These are phyloP conservation scores for Claviceps capensis DNA, from an alignment of 2,329 filamentous ascomycete species.

Conservation along the genomic window DNA sequence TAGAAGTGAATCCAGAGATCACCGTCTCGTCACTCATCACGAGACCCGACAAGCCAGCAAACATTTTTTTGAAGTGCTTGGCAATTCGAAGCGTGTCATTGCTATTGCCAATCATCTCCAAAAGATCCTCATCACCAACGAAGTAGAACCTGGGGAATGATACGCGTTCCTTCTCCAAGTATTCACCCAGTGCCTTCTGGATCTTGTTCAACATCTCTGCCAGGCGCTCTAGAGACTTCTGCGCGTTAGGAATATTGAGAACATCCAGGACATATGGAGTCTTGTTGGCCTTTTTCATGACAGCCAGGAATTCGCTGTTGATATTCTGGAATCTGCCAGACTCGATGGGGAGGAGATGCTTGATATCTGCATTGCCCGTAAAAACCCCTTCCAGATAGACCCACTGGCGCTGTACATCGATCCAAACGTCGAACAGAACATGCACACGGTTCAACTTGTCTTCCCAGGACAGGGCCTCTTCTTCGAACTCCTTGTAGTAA, in stretches of 20 bases:
- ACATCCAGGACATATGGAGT: conserved; percentile 93
- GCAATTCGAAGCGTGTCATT: conserved; percentile 93
- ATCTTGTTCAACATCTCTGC: conserved; percentile 98
- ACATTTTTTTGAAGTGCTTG: conserved; percentile 99
- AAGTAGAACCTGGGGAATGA: conserved; percentile 99
- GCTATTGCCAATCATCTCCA: conserved; percentile 99
- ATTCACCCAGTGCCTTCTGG: conserved; percentile 95
- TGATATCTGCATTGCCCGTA: conserved; percentile 96
- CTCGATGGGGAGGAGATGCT: conserved; percentile 90
- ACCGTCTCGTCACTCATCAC: conserved; percentile 76
- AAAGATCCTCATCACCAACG: conserved; percentile 91
- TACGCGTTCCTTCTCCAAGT: conserved; percentile 91
- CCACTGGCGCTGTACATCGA: conserved; percentile 99
- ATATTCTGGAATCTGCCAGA: conserved; percentile 97
- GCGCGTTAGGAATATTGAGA: conserved; percentile 85
- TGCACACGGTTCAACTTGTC: conserved; percentile 96
- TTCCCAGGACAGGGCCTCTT: conserved; percentile 92
- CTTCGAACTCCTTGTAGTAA: conserved; percentile 98
- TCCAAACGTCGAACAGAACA: conserved; percentile 98
- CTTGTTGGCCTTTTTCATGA: conserved; percentile 99
- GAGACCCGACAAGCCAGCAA: conserved; percentile 84
- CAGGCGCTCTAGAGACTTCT: conserved; percentile 87
- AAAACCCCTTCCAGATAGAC: conserved; percentile 99
- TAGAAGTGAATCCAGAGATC: conserved; percentile 87
- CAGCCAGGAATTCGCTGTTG: conserved; percentile 96